Base-by-base conservation (phyloP, 345 rosid species). In the Salix purpurea region DNA sequence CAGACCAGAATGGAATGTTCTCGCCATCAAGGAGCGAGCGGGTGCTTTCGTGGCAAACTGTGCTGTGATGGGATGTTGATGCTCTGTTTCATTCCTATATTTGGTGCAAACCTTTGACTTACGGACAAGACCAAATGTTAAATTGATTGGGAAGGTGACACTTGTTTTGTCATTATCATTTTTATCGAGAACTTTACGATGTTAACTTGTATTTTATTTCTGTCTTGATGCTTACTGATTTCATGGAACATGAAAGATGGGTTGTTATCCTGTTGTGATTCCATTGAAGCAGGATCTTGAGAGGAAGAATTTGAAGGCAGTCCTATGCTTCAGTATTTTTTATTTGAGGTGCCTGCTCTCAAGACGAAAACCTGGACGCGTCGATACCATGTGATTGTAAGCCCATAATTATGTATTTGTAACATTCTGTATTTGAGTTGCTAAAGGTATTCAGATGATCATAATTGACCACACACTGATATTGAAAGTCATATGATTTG, bases 41-140 rank as follows among this genome's bases (percentile, higher is more conserved):
- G 95, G 97, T 62, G 97, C 91, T 34, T 92, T 92, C 73, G 93
- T 92, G 73, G 91, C 85, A 88, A 92, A 92, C 87, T 92, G 97
- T 81, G 97, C 93, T 3, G 91, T 92, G 34, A 86, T 90, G 93
- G 95, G 92, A 70, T 89, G 95, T 73, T 92, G 10, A 66, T 82
- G 68, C 64, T 46, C 40, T 50, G 26, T 19, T 74, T 58, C 60
- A 65, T 70, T 50, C 37, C 60, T 62, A 24, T 67, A 15, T 54
- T 26, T 10, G 54, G 61, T n/a, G 60, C 71, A 74, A 74, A 65
- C 64, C 62, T 74, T 60, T 58, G 36, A 50, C 77, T 12, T 16
- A 42, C 37, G n/a, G 52, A 23, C 8, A 28, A 16, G 21, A 73
- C 30, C 68, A 73, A 40, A 73, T 72, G 32, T 64, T 72, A 32